phyloP scores from a whole-genome alignment of 2,329 filamentous ascomycete species.

The Beauveria sp. region DNA sequence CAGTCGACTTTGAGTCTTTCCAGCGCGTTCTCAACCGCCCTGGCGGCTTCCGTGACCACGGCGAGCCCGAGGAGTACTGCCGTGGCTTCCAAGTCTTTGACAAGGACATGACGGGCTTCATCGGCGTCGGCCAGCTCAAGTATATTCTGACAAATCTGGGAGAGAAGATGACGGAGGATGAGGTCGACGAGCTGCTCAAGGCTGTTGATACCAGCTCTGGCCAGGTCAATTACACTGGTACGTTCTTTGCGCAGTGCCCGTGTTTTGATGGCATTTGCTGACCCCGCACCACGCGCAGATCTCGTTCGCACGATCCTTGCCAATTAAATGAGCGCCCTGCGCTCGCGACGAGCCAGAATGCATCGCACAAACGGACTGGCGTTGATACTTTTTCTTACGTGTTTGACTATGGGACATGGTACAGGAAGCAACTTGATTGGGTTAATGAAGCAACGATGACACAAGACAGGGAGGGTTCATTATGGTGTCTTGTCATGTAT shows the following conservation, averaged over 20 bases:
- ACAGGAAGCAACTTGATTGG: conserved; percentile 11
- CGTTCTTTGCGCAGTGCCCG: conserved; percentile 22
- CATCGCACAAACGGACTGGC: conserved; percentile 12
- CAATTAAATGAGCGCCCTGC: conserved; percentile 46
- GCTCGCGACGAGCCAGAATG: conserved; percentile 1
- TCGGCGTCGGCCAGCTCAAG: conserved; percentile 93
- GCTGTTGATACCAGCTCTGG: conserved; percentile 92
- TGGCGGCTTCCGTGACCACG: conserved; percentile 94
- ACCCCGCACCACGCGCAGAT: conserved; percentile 39
- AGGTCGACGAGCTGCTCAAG: conserved; percentile 98
- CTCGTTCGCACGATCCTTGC: conserved; percentile 81
- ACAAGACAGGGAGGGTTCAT: not conserved
- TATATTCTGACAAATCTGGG: conserved; percentile 97
- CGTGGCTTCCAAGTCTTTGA: conserved; percentile 99
- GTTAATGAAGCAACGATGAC: conserved; percentile 12
- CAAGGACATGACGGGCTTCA: conserved; percentile 97
- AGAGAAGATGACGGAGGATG: conserved; percentile 98
- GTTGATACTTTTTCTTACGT: conserved; percentile 22
- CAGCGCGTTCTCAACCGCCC: conserved; percentile 94
- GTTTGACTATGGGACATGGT: conserved; percentile 15
- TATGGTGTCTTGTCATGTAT: conserved; percentile 11
- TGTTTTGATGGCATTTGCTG: not conserved
- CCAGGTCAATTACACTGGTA: conserved; percentile 96
- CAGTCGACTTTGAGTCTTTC: conserved; percentile 98
- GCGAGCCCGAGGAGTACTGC: conserved; percentile 97